These are phyloP conservation scores for Rubia peregrina DNA, from an alignment of 305 asterid genomes.

Conservation along the genomic window DNA sequence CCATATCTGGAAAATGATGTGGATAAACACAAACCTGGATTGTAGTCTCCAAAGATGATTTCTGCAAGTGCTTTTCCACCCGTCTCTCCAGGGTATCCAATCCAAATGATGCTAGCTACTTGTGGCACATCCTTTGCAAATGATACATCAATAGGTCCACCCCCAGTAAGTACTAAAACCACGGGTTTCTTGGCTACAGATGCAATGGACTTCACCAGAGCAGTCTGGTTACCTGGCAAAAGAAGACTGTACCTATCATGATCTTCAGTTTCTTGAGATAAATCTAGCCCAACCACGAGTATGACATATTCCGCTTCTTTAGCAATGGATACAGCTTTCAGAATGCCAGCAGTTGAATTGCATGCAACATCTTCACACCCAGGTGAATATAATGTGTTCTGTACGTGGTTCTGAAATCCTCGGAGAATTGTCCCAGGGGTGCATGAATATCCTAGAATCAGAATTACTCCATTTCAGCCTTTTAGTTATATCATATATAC, in stretches of 20 bases:
- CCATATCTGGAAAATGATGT: background rate
- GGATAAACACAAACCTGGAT: constrained; percentile 55
- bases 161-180: constrained; percentile 76
- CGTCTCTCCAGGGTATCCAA: constrained; percentile 93
- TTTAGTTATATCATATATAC: background rate
- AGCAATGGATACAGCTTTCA: constrained; percentile 52
- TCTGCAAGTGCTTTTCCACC: constrained; percentile 81
- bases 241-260: constrained; percentile 80
- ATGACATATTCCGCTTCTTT: constrained; percentile 56
- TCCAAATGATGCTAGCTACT: constrained; percentile 79
- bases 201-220: constrained; percentile 53
- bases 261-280: constrained; percentile 87
- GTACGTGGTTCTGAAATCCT: constrained; percentile 43
- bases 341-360: constrained; percentile 52
- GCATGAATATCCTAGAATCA: constrained; percentile 66
- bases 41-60: constrained; percentile 67
- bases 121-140: constrained; percentile 56
- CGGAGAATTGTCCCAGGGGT: constrained; percentile 50
- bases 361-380: constrained; percentile 67
- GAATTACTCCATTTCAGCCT: background rate
- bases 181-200: constrained; percentile 53
- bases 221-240: constrained; percentile 75
- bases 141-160: constrained; percentile 84
- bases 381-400: constrained; percentile 38
- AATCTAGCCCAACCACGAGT: constrained; percentile 74